Evolutionary conservation across 495 filamentous ascomycete species (phyloP).

Genomic region (Thermothielavioides terrestris): DNA sequence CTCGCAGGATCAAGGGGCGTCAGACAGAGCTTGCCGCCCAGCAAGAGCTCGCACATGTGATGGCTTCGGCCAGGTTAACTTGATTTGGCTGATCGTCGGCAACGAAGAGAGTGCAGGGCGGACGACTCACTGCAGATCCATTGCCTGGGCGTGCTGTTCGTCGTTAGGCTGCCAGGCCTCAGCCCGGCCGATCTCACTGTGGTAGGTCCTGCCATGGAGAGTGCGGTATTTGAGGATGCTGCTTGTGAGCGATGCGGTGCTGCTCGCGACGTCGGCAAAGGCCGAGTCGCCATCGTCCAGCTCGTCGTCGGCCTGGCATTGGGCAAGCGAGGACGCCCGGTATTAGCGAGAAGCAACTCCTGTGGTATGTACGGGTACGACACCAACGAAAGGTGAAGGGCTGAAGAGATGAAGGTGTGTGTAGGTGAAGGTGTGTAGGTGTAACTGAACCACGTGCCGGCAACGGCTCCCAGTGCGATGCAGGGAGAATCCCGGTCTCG

Average conservation of each 20-base stretch:
- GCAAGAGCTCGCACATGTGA: slow-evolving; percentile 23
- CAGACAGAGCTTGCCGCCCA: slow-evolving; percentile 36
- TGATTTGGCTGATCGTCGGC: slow-evolving; percentile 29
- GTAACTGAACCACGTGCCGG: no score
- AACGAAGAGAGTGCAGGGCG: no score
- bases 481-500: no score
- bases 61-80: slow-evolving; percentile 16
- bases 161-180: slow-evolving; percentile 25
- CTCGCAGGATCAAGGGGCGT: slow-evolving; percentile 22
- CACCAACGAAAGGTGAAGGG: no score
- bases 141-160: slow-evolving; percentile 25
- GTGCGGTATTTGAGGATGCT: slow-evolving; percentile 38
- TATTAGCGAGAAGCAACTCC: no score
- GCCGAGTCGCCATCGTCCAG: slow-evolving; percentile 3
- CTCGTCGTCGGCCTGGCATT: background rate
- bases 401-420: no score
- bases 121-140: no score
- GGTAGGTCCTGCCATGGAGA: slow-evolving; percentile 33
- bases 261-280: background rate
- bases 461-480: no score
- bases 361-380: no score
- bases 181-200: slow-evolving; percentile 25
- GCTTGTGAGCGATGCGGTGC: slow-evolving; percentile 37
- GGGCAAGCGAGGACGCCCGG: no score
- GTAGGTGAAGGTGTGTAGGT: no score